Conservation (phyloP, 1,139 yeast genomes). For the Kluyveromyces sp. region DNA sequence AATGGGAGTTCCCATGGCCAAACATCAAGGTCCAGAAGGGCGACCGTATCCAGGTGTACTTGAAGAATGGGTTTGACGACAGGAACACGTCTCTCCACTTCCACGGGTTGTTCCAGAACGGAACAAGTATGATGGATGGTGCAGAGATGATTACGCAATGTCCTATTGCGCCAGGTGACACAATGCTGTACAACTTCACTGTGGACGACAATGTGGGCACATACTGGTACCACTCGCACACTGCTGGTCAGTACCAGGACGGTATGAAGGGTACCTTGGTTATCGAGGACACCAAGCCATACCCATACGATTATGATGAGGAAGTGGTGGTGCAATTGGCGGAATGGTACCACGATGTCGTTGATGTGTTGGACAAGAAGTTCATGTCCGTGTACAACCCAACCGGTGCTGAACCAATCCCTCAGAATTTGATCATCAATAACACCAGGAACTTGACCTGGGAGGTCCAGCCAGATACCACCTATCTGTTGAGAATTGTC, state of each 20-base stretch:
- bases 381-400: constrained; percentile 77
- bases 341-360: constrained; percentile 78
- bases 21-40: constrained; percentile 61
- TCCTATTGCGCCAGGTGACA: constrained; percentile 70
- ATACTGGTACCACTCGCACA: constrained; percentile 94
- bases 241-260: constrained; percentile 79
- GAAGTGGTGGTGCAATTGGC: constrained; percentile 60
- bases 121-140: constrained; percentile 73
- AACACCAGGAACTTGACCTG: constrained; percentile 67
- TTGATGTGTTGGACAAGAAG: constrained; percentile 42
- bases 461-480: constrained; percentile 67
- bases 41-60: constrained; percentile 62
- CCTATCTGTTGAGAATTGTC: constrained; percentile 68
- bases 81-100: constrained; percentile 74
- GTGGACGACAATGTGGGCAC: constrained; percentile 77
- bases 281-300: constrained; percentile 48
- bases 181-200: constrained; percentile 71
- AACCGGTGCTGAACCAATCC: constrained; percentile 95
- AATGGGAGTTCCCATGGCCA: constrained; percentile 88
- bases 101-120: constrained; percentile 86
- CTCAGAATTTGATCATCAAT: constrained; percentile 69
- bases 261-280: constrained; percentile 81
- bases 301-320: constrained; percentile 59
- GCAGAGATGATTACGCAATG: constrained; percentile 83
- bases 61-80: constrained; percentile 61